Conservation (phyloP, 2,329 filamentous ascomycete species). For the Aspergillus udagawae region DNA sequence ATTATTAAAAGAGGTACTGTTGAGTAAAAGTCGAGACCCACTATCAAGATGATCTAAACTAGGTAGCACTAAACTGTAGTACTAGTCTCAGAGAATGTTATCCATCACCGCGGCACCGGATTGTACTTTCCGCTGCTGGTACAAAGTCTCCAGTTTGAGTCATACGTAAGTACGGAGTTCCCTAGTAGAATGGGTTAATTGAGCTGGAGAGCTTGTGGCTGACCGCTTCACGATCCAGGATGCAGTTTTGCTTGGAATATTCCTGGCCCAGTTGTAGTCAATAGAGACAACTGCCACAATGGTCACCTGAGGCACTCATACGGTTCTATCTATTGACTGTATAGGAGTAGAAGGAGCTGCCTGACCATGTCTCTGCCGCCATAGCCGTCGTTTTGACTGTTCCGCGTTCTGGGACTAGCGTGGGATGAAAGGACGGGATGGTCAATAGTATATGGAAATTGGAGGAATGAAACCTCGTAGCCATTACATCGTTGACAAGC, state of each 20-base stretch:
- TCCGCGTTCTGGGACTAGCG: too few relatives aligned
- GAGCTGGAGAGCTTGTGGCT: background rate
- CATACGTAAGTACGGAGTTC: background rate
- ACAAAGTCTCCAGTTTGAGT: conserved; percentile 6
- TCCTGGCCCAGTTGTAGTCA: background rate
- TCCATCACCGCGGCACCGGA: conserved; percentile 37
- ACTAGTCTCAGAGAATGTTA: conserved; percentile 12
- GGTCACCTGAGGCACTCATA: background rate
- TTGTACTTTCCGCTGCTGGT: conserved; percentile 27
- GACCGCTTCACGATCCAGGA: background rate
- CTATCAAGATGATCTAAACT: background rate
- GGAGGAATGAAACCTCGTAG: background rate
- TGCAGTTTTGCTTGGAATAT: background rate
- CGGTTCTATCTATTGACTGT: background rate
- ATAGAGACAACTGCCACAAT: background rate
- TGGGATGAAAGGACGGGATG: background rate
- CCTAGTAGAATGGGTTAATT: too few relatives aligned
- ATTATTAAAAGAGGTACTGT: background rate
- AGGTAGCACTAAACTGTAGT: background rate
- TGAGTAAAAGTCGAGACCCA: background rate
- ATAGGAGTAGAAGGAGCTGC: background rate
- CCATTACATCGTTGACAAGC: background rate
- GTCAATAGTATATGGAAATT: background rate
- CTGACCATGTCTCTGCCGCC: background rate
- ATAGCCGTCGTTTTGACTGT: background rate